phyloP scores from a whole-genome alignment of 208 protist species.

The Porcisia hertigi region DNA sequence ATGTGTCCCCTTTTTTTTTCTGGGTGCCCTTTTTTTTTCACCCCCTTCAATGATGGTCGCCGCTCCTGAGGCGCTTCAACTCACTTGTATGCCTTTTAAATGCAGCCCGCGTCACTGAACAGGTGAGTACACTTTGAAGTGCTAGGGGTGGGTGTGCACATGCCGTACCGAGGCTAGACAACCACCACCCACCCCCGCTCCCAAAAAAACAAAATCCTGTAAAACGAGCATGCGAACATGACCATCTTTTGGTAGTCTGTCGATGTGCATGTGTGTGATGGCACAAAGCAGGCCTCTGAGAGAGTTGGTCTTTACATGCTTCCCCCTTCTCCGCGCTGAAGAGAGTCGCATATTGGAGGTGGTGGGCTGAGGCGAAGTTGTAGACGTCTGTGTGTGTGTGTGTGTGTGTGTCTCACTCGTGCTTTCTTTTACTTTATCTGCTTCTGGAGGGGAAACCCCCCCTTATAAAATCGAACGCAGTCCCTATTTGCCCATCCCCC shows the following conservation, averaged over 20 bases:
- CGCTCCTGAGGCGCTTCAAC: neutral
- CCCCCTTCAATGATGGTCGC: neutral
- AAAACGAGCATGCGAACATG: neutral
- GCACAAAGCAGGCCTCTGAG: no score
- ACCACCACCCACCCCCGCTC: no score
- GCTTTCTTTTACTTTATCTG: neutral
- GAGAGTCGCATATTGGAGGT: no score
- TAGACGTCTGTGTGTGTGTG: conserved; percentile 6
- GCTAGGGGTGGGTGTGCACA: no score
- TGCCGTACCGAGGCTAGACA: no score
- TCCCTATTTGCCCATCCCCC: no score
- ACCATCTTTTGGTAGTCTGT: neutral
- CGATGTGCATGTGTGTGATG: neutral
- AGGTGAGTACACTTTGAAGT: no score
- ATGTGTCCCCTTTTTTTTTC: neutral
- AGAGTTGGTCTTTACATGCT: no score
- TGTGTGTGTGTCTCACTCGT: neutral
- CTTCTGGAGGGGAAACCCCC: neutral
- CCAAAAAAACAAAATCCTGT: neutral
- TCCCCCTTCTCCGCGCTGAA: no score
- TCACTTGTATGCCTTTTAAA: neutral
- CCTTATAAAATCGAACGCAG: no score
- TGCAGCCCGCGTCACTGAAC: neutral
- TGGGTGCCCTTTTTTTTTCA: neutral
- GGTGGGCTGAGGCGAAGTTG: no score